Evolutionary conservation across 2,329 filamentous ascomycete genomes (phyloP), one percentile per base, ranked within the genome.

Genomic region (Aspergillus pseudonomiae): DNA sequence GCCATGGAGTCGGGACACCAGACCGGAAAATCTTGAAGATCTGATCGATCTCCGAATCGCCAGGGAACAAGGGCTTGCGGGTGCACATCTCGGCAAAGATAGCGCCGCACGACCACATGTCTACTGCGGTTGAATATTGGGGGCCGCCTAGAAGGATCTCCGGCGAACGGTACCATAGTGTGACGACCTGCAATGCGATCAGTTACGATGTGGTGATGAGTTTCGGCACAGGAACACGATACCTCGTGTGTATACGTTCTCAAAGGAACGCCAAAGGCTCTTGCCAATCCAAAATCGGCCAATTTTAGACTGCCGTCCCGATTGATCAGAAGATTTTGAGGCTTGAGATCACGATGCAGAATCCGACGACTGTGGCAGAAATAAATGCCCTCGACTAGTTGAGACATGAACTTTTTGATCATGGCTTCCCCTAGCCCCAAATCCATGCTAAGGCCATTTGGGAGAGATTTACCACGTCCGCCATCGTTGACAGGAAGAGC

Each of bases 1-100:
- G 16, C 19, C 16, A 41, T n/a, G 76, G 68, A 64, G 69, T 67
- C 48, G 64, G 58, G 48, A 24, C 3, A 46, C 6, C 84, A 72
- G 82, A 93, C 92, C 89, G 88, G 89, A 97, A 97, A 76, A 90
- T 96, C 82, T 94, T 95, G 85, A 96, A 96, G 75, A 96, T 96
- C 79, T 96, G 92, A 74, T 96, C 92, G 79, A 96, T 96, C 76
- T 96, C 92, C 6, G 92, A 95, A 77, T 97, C 93, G 63, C 93
- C 93, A 12, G 93, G 93, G 83, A 97, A 97, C 52, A 97, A 84
- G 6, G 93, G 93, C 81, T 96, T 96, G 73, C 92, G 88, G 1
- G 93, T 97, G 80, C 92, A 96, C 94, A 97, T 97, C 80, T 97
- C 93, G 10, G 94, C 93, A 78, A 97, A 96, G 79, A 97, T 97